Percentiles rank a stretch among this genome's conserved stretches.
These are phyloP conservation scores for Phytophthora hybrid DNA, from an alignment of 352 stramenopile species.

Conservation along the genomic window DNA sequence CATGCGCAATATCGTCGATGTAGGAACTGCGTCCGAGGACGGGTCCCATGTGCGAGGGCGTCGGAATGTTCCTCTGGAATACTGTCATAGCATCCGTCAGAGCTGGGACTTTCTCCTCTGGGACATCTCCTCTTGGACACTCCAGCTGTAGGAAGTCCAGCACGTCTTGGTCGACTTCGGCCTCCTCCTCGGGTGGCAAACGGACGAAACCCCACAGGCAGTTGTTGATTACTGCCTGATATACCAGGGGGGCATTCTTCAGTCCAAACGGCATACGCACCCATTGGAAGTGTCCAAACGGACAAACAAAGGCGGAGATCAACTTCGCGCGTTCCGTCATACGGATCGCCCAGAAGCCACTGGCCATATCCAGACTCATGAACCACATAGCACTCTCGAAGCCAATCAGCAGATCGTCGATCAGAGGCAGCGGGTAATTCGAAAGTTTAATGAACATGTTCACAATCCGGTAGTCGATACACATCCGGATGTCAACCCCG, in stretches of 20 bases:
- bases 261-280: conserved; percentile 18
- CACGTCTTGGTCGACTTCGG: background rate
- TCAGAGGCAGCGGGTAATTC: conserved; percentile 9
- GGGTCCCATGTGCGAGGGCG: background rate
- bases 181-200: background rate
- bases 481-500: conserved; percentile 12
- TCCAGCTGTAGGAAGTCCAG: no score
- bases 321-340: conserved; percentile 27
- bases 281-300: conserved; percentile 37
- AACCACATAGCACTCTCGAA: conserved; percentile 10
- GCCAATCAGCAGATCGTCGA: no score
- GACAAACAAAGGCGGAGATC: conserved; percentile 34
- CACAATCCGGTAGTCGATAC: conserved; percentile 34
- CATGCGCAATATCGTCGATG: conserved; percentile 11
- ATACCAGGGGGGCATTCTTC: conserved; percentile 28
- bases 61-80: background rate
- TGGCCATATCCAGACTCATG: conserved; percentile 25
- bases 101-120: background rate
- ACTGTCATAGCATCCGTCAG: background rate
- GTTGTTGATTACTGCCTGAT: conserved; percentile 29
- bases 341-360: conserved; percentile 29
- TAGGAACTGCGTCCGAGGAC: conserved; percentile 16
- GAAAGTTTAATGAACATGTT: conserved; percentile 24
- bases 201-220: conserved; percentile 21
- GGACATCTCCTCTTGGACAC: no score